Evolutionary conservation across 257 asterid species (phyloP), one percentile per base, ranked within the genome.

Genomic region (Striga asiatica): DNA sequence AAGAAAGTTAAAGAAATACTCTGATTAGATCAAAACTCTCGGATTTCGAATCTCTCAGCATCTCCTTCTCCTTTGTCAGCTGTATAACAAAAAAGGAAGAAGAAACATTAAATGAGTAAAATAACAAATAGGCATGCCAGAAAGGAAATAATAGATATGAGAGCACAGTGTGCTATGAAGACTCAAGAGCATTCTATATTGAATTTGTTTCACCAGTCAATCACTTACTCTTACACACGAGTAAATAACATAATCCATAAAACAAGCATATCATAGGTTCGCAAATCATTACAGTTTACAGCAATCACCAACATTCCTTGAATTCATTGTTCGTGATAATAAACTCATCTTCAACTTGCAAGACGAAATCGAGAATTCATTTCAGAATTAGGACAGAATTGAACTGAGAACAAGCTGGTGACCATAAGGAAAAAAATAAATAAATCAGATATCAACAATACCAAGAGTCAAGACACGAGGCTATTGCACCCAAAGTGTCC

Each of bases 41-140:
- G 52, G 79, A 74, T 65, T 81, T 84, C 11, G 97, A 79, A 65
- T 75, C 91, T 70, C 72, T 76, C 71, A 81, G 71, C 61, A 56
- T 56, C 66, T 89, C 84, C 72, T 75, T 89, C 62, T 85, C 93
- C 73, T 74, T 85, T 51, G 75, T 75, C 58, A 83, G 75, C 96
- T 89, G 83, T 64, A 78, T 54, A 50, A 60, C 41, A 52, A 56
- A 60, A 63, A 54, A 61, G n/a, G 42, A 24, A 18, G 22, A 48
- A 21, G 20, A 57, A 56, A 29, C 25, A 42, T 20, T 20, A 19
- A n/a, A 17, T 50, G 14, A 45, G 32, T 48, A 62, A 14, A 54
- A 54, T 8, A 22, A 48, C 34, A 50, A 41, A 39, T 14, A n/a
- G 19, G 37, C 11, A 16, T 11, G 42, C 16, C 4, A 35, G 13